Percentiles rank a stretch among this genome's conserved stretches.
phyloP scores from a whole-genome alignment of 2,329 filamentous ascomycete species.

The Boeremia exigua region DNA sequence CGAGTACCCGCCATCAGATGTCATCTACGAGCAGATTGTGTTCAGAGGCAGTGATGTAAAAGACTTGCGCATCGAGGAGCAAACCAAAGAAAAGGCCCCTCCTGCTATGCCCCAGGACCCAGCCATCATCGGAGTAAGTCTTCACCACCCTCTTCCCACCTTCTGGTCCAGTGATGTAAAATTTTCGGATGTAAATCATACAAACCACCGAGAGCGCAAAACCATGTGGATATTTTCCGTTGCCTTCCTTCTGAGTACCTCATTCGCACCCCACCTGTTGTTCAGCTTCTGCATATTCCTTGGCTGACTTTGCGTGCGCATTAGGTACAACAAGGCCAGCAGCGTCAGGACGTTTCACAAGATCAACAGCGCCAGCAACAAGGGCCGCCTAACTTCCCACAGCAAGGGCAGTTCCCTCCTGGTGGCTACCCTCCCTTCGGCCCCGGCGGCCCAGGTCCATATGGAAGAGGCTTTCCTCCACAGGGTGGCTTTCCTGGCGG shows the following conservation, averaged over 20 bases:
- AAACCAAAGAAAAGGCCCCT: conserved; percentile 72
- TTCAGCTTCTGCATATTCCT: conserved; percentile 6
- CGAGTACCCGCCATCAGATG: conserved; percentile 82
- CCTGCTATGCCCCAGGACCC: conserved; percentile 89
- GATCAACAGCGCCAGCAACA: conserved; percentile 40
- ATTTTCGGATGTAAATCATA: conserved; percentile 96
- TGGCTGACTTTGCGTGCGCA: conserved; percentile 36
- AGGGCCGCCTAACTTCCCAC: conserved; percentile 49
- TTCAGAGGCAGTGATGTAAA: conserved; percentile 99
- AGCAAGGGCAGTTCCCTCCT: conserved; percentile 51
- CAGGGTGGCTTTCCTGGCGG: conserved; percentile 54
- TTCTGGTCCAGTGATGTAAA: conserved; percentile 76
- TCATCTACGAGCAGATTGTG: conserved; percentile 97
- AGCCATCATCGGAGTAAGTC: conserved; percentile 94
- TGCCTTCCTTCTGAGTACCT: conserved; percentile 97
- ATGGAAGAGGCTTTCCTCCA: conserved; percentile 55
- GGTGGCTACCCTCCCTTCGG: conserved; percentile 51
- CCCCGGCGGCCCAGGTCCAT: conserved; percentile 47
- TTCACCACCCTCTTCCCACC: conserved; percentile 16
- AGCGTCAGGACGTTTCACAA: conserved; percentile 30
- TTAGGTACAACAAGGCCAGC: conserved; percentile 41
- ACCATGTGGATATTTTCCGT: conserved; percentile 95
- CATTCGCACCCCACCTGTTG: conserved; percentile 12
- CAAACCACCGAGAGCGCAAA: conserved; percentile 91
- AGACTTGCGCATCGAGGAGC: conserved; percentile 91